These are phyloP conservation scores for Fomitiporia mediterranea DNA, from an alignment of 1,284 basidiomycete genomes.

Conservation along the genomic window DNA sequence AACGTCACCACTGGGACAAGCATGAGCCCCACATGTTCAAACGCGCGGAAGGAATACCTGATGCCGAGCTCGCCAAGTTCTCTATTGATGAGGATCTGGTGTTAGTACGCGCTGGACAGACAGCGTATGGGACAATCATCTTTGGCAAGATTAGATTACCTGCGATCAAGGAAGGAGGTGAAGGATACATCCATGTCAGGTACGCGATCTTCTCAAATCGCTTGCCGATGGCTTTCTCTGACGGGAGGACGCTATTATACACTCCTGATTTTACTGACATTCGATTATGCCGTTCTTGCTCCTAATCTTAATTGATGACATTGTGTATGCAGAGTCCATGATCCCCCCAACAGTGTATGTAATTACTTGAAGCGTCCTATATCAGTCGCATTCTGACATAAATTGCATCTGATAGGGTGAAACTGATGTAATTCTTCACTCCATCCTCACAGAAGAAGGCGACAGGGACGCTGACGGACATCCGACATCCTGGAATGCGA, in stretches of 20 bases:
- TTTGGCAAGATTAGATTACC: slow-evolving; percentile 73
- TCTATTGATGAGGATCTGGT: slow-evolving; percentile 54
- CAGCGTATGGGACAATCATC: slow-evolving; percentile 65
- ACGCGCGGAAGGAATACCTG: slow-evolving; percentile 47
- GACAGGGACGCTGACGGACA: slow-evolving; percentile 46
- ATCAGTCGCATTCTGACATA: slow-evolving; percentile 3
- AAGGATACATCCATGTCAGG: slow-evolving; percentile 69
- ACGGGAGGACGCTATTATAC: too few species aligned
- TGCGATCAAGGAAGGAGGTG: slow-evolving; percentile 55
- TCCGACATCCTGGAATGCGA: slow-evolving; percentile 55
- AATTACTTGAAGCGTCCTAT: neutral
- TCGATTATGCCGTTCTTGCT: slow-evolving; percentile 17
- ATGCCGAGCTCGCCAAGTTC: slow-evolving; percentile 51
- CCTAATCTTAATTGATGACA: slow-evolving; percentile 1
- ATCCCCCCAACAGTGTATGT: slow-evolving; percentile 64
- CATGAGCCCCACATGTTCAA: slow-evolving; percentile 74
- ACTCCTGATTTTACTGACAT: slow-evolving; percentile 10
- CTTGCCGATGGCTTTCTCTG: too few species aligned
- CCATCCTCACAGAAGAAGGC: slow-evolving; percentile 63
- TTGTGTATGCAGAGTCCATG: slow-evolving; percentile 49
- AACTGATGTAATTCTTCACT: slow-evolving; percentile 65
- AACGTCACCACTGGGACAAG: slow-evolving; percentile 63
- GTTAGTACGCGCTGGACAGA: slow-evolving; percentile 42
- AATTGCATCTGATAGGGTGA: slow-evolving; percentile 41
- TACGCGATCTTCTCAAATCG: slow-evolving; percentile 31